A percentile compares a stretch with the other conserved stretches of the same genome.
phyloP scores from a whole-genome alignment of 176 grass and related monocot species.

The Olyra latifolia region DNA sequence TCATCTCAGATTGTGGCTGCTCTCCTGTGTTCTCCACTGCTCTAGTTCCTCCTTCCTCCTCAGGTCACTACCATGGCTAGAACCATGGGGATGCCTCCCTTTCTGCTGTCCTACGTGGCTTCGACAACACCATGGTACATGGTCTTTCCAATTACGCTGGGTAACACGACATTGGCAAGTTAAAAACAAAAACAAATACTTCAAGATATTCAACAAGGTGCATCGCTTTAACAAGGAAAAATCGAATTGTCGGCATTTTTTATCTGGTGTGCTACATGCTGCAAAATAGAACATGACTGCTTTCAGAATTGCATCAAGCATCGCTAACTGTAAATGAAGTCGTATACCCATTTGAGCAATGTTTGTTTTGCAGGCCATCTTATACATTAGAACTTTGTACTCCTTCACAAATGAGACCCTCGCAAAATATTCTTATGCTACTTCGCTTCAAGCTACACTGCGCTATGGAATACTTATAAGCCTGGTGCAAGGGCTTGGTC shows the following conservation, averaged over 20 bases:
- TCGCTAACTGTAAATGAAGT: neutral
- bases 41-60: no score
- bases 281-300: neutral
- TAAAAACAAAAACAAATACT: neutral
- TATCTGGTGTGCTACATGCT: constrained; percentile 9
- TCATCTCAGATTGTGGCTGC: no score
- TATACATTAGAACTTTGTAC: constrained; percentile 88
- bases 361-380: constrained; percentile 70
- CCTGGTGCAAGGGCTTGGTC: constrained; percentile 96
- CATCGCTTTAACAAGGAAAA: constrained; percentile 5
- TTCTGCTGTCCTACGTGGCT: no score
- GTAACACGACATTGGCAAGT: neutral
- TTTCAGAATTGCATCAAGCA: neutral
- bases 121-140: neutral
- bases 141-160: neutral
- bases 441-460: constrained; percentile 95
- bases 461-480: constrained; percentile 97
- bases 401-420: constrained; percentile 96
- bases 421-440: constrained; percentile 98
- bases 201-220: neutral
- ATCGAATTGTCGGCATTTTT: neutral
- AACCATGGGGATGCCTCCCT: no score
- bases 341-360: neutral
- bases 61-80: no score
- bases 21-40: no score